Evolutionary conservation across 441 rosid genomes (phyloP).

Genomic region (Melastoma candidum): DNA sequence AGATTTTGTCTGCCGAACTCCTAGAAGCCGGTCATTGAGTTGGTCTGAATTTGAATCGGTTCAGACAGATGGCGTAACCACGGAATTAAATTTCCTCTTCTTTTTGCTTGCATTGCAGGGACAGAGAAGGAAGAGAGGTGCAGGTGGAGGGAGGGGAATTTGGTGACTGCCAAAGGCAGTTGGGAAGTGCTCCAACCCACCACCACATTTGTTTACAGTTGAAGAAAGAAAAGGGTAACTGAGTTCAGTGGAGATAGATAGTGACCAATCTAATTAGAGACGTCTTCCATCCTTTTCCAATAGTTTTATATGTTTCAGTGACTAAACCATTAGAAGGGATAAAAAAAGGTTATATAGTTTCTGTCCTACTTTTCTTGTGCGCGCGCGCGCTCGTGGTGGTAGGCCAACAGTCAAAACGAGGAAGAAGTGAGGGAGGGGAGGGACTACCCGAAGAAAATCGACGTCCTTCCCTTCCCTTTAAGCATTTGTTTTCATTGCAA

Average conservation of each 20-base stretch:
- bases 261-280: conserved; percentile 14
- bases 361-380: conserved; percentile 18
- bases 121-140: no score
- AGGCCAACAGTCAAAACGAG: conserved; percentile 39
- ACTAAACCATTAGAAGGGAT: conserved; percentile 2
- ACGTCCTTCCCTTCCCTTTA: no score
- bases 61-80: not conserved
- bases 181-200: no score
- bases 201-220: not conserved
- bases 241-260: conserved; percentile 21
- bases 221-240: conserved; percentile 1
- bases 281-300: not conserved
- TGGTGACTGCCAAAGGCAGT: no score
- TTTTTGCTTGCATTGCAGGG: no score
- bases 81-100: not conserved
- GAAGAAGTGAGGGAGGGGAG: not conserved
- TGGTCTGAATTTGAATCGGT: conserved; percentile 3
- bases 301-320: conserved; percentile 2
- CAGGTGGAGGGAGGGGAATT: no score
- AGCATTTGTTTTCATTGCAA: no score
- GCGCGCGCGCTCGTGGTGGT: conserved; percentile 17
- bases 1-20: conserved; percentile 1
- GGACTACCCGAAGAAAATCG: no score
- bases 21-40: not conserved
- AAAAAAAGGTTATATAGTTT: conserved; percentile 11